Base-by-base conservation (phyloP, 495 filamentous ascomycete genomes). In the Sporormia fimetaria region DNA sequence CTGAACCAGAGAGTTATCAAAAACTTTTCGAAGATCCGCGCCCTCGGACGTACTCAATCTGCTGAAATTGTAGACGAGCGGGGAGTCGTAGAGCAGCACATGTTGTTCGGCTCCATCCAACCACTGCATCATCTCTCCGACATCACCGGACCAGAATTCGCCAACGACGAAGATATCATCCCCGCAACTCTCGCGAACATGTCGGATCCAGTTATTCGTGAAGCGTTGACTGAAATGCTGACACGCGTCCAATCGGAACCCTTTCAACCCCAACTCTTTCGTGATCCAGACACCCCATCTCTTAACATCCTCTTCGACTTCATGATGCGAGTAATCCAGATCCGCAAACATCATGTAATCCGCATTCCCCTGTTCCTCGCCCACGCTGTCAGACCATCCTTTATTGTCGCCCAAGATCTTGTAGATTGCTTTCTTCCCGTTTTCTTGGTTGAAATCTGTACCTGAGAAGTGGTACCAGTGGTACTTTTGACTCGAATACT, bases 181-280 rank as follows among this genome's bases (percentile, higher is more conserved):
- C 8, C 70, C 70, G 25, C 68, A 58, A 0, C 58, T 51, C 10
- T 63, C 47, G 17, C 75, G 64, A 21, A 84, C 47, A 34, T 67
- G 57, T 2, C 60, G 53, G 20, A 81, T 67, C 44, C 83, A 80
- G 3, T 70, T 63, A 21, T 64, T 64, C 12, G 80, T 69, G 51
- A 84, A 85, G 0, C 64, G 63, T 36, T 72, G 67, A 9, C 72
- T 77, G 55, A 76, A 80, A 59, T 87, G 81, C 54, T 82, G 78
- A 14, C 75, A 71, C 10, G 80, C 81, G 57, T 87, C 81, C n/a
- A 87, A 67, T 18, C 81, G 67, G 49, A 87, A 76, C 5, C 81
- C 81, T 46, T 67, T 65, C 14, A 85, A 58, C 1, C 70, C 67
- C 0, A 80, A 44, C 38, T 76, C 57, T 1, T 67, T 58, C 0